Conservation (phyloP, 768 basidiomycete genomes). For the Leccinellum rugosiceps region DNA sequence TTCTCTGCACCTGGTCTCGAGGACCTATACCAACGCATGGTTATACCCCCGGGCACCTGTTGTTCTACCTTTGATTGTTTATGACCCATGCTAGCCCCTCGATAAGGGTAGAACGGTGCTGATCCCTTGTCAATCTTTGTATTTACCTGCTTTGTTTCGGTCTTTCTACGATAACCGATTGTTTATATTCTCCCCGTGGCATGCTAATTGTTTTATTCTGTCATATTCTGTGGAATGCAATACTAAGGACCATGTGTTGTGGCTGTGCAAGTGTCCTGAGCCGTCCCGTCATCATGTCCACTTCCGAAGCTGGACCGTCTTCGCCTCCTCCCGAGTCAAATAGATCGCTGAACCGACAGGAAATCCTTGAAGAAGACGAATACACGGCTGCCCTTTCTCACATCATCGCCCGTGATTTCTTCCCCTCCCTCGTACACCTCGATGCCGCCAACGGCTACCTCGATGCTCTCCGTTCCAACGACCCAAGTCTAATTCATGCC, state of each 20-base stretch:
- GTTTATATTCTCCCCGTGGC: slow-evolving; percentile 13
- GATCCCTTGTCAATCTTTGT: slow-evolving; percentile 3
- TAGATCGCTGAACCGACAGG: slow-evolving; percentile 69
- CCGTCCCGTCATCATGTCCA: slow-evolving; percentile 32
- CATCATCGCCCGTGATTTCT: slow-evolving; percentile 97
- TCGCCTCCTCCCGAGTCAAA: slow-evolving; percentile 24
- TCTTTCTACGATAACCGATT: slow-evolving; percentile 11
- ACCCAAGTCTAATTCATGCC: slow-evolving; percentile 71
- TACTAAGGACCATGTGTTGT: slow-evolving; percentile 1
- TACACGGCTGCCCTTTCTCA: slow-evolving; percentile 87
- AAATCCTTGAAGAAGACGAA: slow-evolving; percentile 87
- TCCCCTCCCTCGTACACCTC: slow-evolving; percentile 86
- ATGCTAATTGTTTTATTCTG: slow-evolving; percentile 12
- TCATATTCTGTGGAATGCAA: slow-evolving; percentile 6
- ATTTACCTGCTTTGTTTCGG: slow-evolving; percentile 10
- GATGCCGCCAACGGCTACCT: slow-evolving; percentile 88
- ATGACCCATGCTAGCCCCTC: slow-evolving; percentile 23
- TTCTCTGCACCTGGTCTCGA: slow-evolving; percentile 21
- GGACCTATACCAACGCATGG: slow-evolving; percentile 16
- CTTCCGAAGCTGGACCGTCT: slow-evolving; percentile 25
- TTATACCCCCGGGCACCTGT: slow-evolving; percentile 6
- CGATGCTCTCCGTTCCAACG: slow-evolving; percentile 71
- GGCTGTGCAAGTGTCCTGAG: slow-evolving; percentile 11
- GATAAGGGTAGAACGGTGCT: slow-evolving; percentile 19
- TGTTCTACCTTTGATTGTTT: slow-evolving; percentile 16